Evolutionary conservation across 805 yeast genomes (phyloP).

Genomic region (Torulaspora franciscae): DNA sequence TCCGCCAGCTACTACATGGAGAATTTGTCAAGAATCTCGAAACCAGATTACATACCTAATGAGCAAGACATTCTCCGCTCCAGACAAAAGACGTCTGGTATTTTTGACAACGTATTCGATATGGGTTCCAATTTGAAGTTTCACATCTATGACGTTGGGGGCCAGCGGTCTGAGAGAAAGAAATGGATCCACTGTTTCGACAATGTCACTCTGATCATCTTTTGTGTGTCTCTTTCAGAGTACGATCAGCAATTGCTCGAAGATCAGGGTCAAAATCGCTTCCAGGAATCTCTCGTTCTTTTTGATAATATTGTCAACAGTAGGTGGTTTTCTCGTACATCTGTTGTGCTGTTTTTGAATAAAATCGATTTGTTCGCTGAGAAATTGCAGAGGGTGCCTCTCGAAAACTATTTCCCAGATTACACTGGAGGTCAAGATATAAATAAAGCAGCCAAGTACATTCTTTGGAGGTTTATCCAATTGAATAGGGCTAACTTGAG

Average conservation of each 20-base stretch:
- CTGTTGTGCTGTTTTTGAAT: slow-evolving; percentile 80
- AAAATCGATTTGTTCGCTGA: slow-evolving; percentile 88
- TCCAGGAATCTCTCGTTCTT: slow-evolving; percentile 75
- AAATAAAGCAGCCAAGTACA: slow-evolving; percentile 85
- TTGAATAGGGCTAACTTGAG: slow-evolving; percentile 77
- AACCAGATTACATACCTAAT: slow-evolving; percentile 60
- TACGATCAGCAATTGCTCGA: slow-evolving; percentile 84
- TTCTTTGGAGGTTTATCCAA: slow-evolving; percentile 83
- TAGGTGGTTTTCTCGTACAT: slow-evolving; percentile 85
- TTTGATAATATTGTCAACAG: slow-evolving; percentile 90
- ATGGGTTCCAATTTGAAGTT: slow-evolving; percentile 58
- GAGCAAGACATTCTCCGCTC: slow-evolving; percentile 78
- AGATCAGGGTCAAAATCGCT: slow-evolving; percentile 66
- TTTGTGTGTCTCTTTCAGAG: slow-evolving; percentile 87
- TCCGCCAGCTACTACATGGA: slow-evolving; percentile 76
- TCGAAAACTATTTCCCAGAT: slow-evolving; percentile 81
- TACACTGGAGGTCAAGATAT: slow-evolving; percentile 87
- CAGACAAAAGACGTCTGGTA: slow-evolving; percentile 89
- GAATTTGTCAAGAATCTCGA: slow-evolving; percentile 51
- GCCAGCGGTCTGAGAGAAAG: slow-evolving; percentile 91
- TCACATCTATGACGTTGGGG: slow-evolving; percentile 83
- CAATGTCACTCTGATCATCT: slow-evolving; percentile 81
- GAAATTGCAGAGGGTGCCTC: slow-evolving; percentile 73
- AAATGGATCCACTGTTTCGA: slow-evolving; percentile 98
- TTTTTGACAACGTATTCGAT: slow-evolving; percentile 73